Base-by-base conservation (phyloP, 805 yeast species). In the Pichia exigua region DNA sequence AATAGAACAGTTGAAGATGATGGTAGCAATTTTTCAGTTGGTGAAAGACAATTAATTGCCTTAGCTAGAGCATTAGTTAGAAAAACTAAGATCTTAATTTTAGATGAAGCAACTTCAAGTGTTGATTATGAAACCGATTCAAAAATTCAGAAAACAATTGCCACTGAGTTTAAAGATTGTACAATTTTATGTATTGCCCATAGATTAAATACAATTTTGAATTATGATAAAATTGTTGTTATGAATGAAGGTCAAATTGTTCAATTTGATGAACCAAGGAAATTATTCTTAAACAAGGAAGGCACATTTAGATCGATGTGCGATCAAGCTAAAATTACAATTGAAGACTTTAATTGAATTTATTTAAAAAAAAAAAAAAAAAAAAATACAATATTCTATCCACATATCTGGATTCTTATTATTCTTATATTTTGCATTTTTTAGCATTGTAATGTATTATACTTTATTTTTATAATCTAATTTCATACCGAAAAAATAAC, bases 31-130 rank as follows among this genome's bases (percentile, higher is more conserved):
- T 83, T 82, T 57, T 82, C 88, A 1, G 69, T 82, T 6, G 91
- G 91, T 48, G 89, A 85, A 61, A 75, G 84, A 53, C 91, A 85
- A 64, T 60, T 85, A 54, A 66, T 85, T 52, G 85, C 88, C 1
- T 69, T 85, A 47, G 83, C 90, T 1, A 73, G 92, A 54, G 90
- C 91, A 0, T 66, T 85, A 44, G 87, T 83, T 22, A 75, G 88
- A 54, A 73, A 74, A 41, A 69, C 85, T 15, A 79, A 75, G 60
- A 77, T 85, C 47, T 65, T 85, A 49, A 77, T 85, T 45, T 64
- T 85, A 54, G 92, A 85, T 64, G 92, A 85, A 65, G 91, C 91
- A 2, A 85, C 92, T 0, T 82, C 89, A 1, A 77, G 83, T 42
- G 91, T 85, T 20, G 92, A 85, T 63, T 80, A 80, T 61, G 85